These are phyloP conservation scores for Xylariaceae sp. DNA, from an alignment of 2,329 filamentous ascomycete genomes.

Conservation along the genomic window DNA sequence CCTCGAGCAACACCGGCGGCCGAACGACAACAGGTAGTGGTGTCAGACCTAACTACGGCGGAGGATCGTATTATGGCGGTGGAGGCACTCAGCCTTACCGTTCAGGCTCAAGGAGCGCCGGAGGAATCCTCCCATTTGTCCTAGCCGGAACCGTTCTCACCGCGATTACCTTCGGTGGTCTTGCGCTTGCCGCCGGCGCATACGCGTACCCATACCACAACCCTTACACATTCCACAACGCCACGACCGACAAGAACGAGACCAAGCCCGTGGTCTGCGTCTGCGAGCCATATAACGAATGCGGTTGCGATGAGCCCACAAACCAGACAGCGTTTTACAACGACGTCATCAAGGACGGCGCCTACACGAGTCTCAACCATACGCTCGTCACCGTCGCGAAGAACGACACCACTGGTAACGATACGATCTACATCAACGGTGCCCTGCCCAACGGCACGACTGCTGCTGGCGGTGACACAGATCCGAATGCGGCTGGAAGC, in stretches of 20 bases:
- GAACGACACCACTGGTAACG: slow-evolving; percentile 55
- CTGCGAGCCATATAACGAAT: slow-evolving; percentile 50
- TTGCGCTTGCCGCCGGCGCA: slow-evolving; percentile 50
- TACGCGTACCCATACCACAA: slow-evolving; percentile 55
- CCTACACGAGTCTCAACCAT: slow-evolving; percentile 56
- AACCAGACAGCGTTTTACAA: slow-evolving; percentile 53
- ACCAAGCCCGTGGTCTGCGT: slow-evolving; percentile 58
- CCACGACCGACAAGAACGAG: slow-evolving; percentile 50
- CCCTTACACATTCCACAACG: slow-evolving; percentile 47
- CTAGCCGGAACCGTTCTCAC: slow-evolving; percentile 44
- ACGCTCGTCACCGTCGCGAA: slow-evolving; percentile 57
- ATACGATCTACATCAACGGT: slow-evolving; percentile 69
- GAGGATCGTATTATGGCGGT: slow-evolving; percentile 63
- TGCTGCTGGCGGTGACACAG: slow-evolving; percentile 41
- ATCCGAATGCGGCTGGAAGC: slow-evolving; percentile 33
- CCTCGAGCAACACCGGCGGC: slow-evolving; percentile 43
- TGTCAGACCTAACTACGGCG: slow-evolving; percentile 53
- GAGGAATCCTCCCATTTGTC: slow-evolving; percentile 51
- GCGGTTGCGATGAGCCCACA: slow-evolving; percentile 62
- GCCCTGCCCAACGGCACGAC: slow-evolving; percentile 67
- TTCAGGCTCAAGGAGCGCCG: slow-evolving; percentile 46
- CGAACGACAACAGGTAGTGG: slow-evolving; percentile 56
- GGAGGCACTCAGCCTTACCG: slow-evolving; percentile 60
- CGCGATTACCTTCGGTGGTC: slow-evolving; percentile 57
- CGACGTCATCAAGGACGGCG: slow-evolving; percentile 62